Conservation (phyloP, 805 yeast species). For the Priceomyces castillae region DNA sequence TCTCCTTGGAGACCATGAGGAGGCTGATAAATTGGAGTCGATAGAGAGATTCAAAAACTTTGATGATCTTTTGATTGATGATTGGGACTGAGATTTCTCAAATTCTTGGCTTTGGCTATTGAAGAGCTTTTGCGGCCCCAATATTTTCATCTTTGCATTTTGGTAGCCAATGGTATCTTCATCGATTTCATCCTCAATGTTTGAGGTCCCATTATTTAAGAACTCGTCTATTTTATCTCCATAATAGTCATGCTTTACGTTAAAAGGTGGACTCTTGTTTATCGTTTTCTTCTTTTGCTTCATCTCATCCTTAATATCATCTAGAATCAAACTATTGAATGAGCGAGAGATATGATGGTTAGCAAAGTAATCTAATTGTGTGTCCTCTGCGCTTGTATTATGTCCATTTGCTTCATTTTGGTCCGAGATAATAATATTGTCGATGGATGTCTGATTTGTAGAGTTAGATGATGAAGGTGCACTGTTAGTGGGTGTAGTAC, state of each 20-base stretch:
- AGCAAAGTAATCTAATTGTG: constrained; percentile 31
- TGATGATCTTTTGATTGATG: constrained; percentile 39
- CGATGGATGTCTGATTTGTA: constrained; percentile 9
- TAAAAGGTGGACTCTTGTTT: constrained; percentile 43
- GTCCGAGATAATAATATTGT: neutral
- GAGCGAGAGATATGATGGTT: constrained; percentile 40
- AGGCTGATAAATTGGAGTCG: constrained; percentile 18
- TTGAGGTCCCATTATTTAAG: constrained; percentile 13
- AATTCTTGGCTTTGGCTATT: constrained; percentile 3
- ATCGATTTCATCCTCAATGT: constrained; percentile 11
- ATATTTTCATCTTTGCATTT: neutral
- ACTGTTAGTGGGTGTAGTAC: constrained; percentile 8
- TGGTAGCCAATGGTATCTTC: constrained; percentile 10
- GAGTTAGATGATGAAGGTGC: constrained; percentile 7
- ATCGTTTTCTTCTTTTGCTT: constrained; percentile 16
- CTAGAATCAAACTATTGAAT: constrained; percentile 41
- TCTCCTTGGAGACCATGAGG: neutral
- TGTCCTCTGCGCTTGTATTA: constrained; percentile 3
- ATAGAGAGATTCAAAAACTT: constrained; percentile 41
- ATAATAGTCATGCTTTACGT: constrained; percentile 30
- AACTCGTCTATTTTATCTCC: constrained; percentile 21
- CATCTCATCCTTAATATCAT: constrained; percentile 29
- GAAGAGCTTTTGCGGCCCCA: constrained; percentile 5
- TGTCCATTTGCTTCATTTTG: neutral
- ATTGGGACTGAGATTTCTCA: constrained; percentile 9